Evolutionary conservation across 169 alveolate species (phyloP).

Genomic region (Plasmodium vivax): DNA sequence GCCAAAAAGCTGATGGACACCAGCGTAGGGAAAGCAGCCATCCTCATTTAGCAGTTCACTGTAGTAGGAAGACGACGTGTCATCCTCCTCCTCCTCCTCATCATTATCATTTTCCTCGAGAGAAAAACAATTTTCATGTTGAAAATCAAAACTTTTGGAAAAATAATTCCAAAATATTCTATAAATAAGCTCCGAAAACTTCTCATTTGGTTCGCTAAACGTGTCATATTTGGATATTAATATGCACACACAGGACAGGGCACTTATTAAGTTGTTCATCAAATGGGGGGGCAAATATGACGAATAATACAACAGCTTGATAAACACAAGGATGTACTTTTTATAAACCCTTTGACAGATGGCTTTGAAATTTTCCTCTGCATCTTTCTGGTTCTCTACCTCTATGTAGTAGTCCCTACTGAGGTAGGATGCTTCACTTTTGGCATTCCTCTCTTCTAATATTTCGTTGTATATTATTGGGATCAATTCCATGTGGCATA

Average conservation of each 20-base stretch:
- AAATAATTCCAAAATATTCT: conserved; percentile 73
- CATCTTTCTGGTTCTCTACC: conserved; percentile 14
- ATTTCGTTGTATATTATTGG: conserved; percentile 62
- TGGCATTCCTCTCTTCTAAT: conserved; percentile 49
- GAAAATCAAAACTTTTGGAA: conserved; percentile 41
- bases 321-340: conserved; percentile 58
- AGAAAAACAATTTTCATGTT: conserved; percentile 25
- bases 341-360: conserved; percentile 50
- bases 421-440: conserved; percentile 6
- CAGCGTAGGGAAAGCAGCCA: background rate
- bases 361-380: conserved; percentile 29
- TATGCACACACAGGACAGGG: conserved; percentile 52
- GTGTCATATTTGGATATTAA: conserved; percentile 57
- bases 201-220: conserved; percentile 27
- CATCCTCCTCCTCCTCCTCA: background rate
- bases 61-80: conserved; percentile 19
- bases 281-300: conserved; percentile 13
- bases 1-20: background rate
- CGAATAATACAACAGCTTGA: conserved; percentile 41
- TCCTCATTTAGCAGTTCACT: conserved; percentile 11
- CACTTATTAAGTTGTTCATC: conserved; percentile 26
- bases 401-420: conserved; percentile 13
- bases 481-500: conserved; percentile 54
- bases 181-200: conserved; percentile 45
- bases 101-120: background rate